These are phyloP conservation scores for Margaritispora aquatica DNA, from an alignment of 495 filamentous ascomycete genomes.

Conservation along the genomic window DNA sequence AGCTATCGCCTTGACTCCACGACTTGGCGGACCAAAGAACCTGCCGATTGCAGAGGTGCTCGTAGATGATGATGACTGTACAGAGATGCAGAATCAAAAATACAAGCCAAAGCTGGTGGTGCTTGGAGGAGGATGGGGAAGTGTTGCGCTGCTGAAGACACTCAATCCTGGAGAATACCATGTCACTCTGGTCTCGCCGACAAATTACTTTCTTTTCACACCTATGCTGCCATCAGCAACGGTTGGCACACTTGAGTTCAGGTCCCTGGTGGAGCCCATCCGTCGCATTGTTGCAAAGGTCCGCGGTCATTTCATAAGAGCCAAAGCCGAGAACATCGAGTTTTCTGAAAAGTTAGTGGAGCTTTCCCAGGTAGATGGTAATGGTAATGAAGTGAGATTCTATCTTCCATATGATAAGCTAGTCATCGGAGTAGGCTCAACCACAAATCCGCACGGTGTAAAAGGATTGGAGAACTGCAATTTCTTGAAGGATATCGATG, in stretches of 20 bases:
- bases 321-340: conserved; percentile 77
- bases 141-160: conserved; percentile 84
- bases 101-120: conserved; percentile 90
- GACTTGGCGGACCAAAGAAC: conserved; percentile 89
- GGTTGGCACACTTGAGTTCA: conserved; percentile 86
- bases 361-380: conserved; percentile 63
- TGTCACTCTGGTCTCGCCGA: conserved; percentile 81
- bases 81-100: conserved; percentile 59
- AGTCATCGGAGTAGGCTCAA: conserved; percentile 88
- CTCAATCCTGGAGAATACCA: conserved; percentile 88
- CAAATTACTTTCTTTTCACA: conserved; percentile 96
- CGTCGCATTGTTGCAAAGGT: conserved; percentile 71
- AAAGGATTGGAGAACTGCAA: conserved; percentile 91
- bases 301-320: conserved; percentile 85
- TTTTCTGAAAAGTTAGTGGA: conserved; percentile 90
- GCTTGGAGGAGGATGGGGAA: conserved; percentile 92
- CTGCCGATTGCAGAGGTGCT: conserved; percentile 82
- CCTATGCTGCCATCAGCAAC: conserved; percentile 97
- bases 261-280: conserved; percentile 89
- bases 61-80: conserved; percentile 80
- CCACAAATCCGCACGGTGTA: conserved; percentile 92
- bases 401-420: conserved; percentile 98
- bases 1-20: conserved; percentile 71
- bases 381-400: conserved; percentile 68
- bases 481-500: conserved; percentile 89